These are phyloP conservation scores for Lepidium africanum DNA, from an alignment of 345 rosid genomes.

Conservation along the genomic window DNA sequence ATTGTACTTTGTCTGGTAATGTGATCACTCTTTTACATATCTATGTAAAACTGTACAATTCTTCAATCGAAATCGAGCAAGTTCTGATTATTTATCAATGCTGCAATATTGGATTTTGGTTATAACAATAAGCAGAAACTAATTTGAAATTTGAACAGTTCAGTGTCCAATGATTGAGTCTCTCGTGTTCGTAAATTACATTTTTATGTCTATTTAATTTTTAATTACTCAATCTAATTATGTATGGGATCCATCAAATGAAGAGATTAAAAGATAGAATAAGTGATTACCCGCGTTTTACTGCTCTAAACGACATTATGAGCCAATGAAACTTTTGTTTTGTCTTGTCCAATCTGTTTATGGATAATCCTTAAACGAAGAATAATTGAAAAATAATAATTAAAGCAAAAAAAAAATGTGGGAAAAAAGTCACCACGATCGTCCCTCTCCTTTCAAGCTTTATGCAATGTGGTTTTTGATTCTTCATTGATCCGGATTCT, in stretches of 20 bases:
- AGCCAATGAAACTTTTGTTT: conserved; percentile 4
- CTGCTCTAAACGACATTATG: conserved; percentile 9
- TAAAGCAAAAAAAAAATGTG: not conserved
- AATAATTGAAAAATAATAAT: not conserved
- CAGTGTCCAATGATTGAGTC: too few relatives aligned
- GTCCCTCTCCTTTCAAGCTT: not conserved
- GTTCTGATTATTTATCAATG: not conserved
- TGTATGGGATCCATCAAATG: not conserved
- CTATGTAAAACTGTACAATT: not conserved
- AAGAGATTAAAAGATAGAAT: not conserved
- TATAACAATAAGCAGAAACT: too few relatives aligned
- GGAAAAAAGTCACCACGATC: not conserved
- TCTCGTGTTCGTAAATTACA: too few relatives aligned
- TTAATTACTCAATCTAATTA: not conserved
- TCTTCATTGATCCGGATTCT: not conserved
- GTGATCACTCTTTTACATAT: not conserved
- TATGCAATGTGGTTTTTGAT: conserved; percentile 13
- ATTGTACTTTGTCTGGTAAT: conserved; percentile 21
- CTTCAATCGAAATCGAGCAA: not conserved
- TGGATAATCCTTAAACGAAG: not conserved
- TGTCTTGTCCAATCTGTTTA: not conserved
- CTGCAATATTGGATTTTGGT: too few relatives aligned
- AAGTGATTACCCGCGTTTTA: conserved; percentile 25
- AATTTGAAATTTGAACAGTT: too few relatives aligned
- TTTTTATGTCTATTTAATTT: not conserved